Evolutionary conservation across 768 basidiomycete species (phyloP), one percentile per base, ranked within the genome.

Genomic region (Chiua virens): DNA sequence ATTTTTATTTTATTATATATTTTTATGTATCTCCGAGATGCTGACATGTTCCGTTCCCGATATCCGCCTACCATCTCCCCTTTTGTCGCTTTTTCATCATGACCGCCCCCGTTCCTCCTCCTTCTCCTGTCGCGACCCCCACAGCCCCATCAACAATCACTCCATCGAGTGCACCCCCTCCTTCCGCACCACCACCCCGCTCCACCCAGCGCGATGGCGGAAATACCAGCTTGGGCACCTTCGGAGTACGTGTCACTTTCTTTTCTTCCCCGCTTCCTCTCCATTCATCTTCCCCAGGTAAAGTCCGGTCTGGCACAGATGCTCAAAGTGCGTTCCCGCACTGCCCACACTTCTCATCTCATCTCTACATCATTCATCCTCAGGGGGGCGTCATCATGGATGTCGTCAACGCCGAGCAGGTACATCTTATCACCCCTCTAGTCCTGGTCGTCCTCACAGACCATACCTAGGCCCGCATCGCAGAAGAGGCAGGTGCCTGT

Each of bases 281-380:
- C 20, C 17, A 0, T 42, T 54, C 52, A 60, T 41, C 8, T 52
- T 50, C 51, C 43, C 4, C 56, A 91, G 89, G 93, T 95, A 63
- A 95, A 95, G 72, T 90, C 90, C 21, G 94, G 92, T 52, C 77
- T 98, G 41, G 93, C 95, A 4, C 93, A 97, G 78, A 97, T 98
- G 95, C 77, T 97, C 63, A 97, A 97, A 81, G 89, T 87, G 59
- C 46, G 50, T 55, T 38, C 47, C 50, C 49, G 50, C 56, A 54
- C 14, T 17, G 25, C 58, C 34, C 34, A 17, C 34, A 14, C 14
- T 40, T 37, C 49, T 49, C 43, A 38, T 48, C 7, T 30, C 22
- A 2, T 37, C 10, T 15, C 11, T 23, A 34, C 34, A 34, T 34
- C 15, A 5, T 34, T 34, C 41, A 22, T 37, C 18, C 25, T 21